Conservation (phyloP, 2,329 filamentous ascomycete species). For the Fusarium devonianum region DNA sequence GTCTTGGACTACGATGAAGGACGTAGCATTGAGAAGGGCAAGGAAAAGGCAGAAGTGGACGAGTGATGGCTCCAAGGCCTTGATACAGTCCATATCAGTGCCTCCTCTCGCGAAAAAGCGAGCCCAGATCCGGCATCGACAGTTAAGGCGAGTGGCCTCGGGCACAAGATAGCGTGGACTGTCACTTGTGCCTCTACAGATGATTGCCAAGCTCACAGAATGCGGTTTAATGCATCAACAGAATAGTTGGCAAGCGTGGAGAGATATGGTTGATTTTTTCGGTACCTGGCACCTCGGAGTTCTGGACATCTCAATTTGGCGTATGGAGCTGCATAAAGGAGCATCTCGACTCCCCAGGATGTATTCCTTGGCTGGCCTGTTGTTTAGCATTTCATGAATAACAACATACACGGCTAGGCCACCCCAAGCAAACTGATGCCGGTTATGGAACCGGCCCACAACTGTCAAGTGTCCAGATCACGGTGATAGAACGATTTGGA, state of each 20-base stretch:
- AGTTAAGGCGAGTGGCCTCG: neutral
- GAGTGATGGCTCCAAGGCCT: constrained; percentile 8
- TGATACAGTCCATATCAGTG: neutral
- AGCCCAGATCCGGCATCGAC: neutral
- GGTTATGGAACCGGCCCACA: too few relatives aligned
- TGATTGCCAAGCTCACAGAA: neutral
- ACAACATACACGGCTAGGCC: too few relatives aligned
- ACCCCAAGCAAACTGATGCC: neutral
- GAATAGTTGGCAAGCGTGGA: neutral
- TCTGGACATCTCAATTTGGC: constrained; percentile 25
- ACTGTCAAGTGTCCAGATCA: too few relatives aligned
- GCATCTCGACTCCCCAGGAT: neutral
- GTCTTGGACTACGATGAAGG: constrained; percentile 28
- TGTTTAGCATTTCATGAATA: constrained; percentile 2
- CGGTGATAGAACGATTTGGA: neutral
- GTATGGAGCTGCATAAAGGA: constrained; percentile 22
- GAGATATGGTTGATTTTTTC: constrained; percentile 32
- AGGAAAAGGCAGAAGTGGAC: constrained; percentile 14
- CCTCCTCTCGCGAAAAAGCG: neutral
- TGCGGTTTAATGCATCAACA: too few relatives aligned
- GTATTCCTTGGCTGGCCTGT: neutral
- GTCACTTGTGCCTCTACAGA: constrained; percentile 1
- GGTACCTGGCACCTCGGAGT: constrained; percentile 35
- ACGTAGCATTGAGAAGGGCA: constrained; percentile 11
- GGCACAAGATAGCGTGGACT: neutral